phyloP scores from a whole-genome alignment of 23 red algal genomes.

The Gracilaria gracilis region DNA sequence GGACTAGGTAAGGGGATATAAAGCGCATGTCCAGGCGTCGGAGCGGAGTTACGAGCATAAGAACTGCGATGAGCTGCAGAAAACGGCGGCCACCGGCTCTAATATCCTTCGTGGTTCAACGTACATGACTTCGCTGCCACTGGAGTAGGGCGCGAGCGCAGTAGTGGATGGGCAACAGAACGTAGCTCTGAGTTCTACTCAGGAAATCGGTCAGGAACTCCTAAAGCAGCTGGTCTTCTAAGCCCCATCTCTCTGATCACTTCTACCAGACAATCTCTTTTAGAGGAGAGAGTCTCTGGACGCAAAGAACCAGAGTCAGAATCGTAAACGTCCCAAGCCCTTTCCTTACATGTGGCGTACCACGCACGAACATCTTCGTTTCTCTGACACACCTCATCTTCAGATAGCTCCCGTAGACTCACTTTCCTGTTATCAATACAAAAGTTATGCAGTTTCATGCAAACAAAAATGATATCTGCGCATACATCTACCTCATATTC shows the following conservation, averaged over 20 bases:
- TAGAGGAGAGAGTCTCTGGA: neutral
- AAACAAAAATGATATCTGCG: neutral
- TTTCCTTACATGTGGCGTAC: neutral
- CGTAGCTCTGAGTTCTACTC: too few species aligned
- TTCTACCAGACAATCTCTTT: neutral
- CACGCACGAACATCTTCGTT: conserved; percentile 3
- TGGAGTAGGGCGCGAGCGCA: too few species aligned
- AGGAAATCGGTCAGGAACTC: neutral
- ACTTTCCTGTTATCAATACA: neutral
- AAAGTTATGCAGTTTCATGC: neutral
- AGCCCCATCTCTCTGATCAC: neutral
- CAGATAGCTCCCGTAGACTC: neutral
- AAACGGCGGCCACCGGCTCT: too few species aligned
- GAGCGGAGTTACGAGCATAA: neutral
- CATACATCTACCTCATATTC: neutral
- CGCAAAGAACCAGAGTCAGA: neutral
- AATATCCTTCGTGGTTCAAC: too few species aligned
- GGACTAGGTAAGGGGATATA: neutral
- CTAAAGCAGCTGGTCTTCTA: neutral
- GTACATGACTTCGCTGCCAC: too few species aligned
- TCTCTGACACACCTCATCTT: conserved; percentile 10
- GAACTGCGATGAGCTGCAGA: neutral
- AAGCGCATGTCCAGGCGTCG: neutral
- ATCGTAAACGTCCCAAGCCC: neutral
- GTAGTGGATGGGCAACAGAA: too few species aligned